These are phyloP conservation scores for Neofusicoccum sp. DNA, from an alignment of 2,329 filamentous ascomycete genomes.

Conservation along the genomic window DNA sequence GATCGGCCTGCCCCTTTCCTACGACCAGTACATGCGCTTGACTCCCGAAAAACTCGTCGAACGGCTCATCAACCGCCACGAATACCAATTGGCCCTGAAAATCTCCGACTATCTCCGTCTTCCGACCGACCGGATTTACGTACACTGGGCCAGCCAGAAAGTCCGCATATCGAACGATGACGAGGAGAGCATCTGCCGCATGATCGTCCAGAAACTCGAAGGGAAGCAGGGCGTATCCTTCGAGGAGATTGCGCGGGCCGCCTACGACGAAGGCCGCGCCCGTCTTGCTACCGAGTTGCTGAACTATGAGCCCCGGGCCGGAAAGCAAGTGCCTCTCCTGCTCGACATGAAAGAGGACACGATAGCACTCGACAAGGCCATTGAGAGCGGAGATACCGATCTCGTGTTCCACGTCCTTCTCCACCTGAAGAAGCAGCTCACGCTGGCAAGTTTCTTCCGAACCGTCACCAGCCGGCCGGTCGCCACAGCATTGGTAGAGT, in stretches of 20 bases:
- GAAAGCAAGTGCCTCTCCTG: constrained; percentile 91
- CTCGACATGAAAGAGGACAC: constrained; percentile 95
- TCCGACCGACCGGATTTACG: constrained; percentile 85
- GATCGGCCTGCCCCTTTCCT: constrained; percentile 84
- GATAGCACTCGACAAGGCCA: constrained; percentile 91
- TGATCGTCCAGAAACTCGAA: constrained; percentile 81
- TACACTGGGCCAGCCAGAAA: constrained; percentile 95
- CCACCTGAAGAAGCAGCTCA: constrained; percentile 84
- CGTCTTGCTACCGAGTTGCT: constrained; percentile 87
- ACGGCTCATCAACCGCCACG: constrained; percentile 80
- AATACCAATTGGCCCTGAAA: constrained; percentile 86
- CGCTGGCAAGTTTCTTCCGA: constrained; percentile 87
- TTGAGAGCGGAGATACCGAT: constrained; percentile 93
- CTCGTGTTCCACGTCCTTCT: constrained; percentile 86
- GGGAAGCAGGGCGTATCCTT: constrained; percentile 94
- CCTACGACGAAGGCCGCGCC: constrained; percentile 87
- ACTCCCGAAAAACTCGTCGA: constrained; percentile 86
- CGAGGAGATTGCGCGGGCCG: constrained; percentile 86
- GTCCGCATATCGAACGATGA: constrained; percentile 81
- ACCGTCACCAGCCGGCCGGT: constrained; percentile 81
- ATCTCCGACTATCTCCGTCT: constrained; percentile 85
- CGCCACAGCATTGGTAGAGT: constrained; percentile 86
- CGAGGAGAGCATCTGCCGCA: constrained; percentile 80
- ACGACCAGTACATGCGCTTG: constrained; percentile 88
- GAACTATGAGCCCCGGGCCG: constrained; percentile 89